These are phyloP conservation scores for Uromyces viciae-fabae DNA, from an alignment of 1,284 basidiomycete species.

Conservation along the genomic window DNA sequence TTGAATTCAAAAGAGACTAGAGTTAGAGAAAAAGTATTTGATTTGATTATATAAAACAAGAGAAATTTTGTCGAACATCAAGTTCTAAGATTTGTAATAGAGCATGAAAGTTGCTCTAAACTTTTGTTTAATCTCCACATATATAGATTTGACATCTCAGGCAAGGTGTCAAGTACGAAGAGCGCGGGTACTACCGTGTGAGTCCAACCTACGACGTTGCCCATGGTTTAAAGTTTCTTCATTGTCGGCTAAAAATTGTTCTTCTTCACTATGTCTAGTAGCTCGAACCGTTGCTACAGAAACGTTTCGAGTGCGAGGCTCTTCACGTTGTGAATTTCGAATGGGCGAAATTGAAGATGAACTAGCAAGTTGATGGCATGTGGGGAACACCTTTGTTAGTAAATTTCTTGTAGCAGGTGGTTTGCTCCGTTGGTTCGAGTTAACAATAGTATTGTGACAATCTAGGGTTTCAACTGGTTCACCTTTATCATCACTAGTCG, in stretches of 20 bases:
- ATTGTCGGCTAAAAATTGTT: slow-evolving; percentile 12
- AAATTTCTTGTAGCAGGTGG: background rate
- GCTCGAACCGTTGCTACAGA: slow-evolving; percentile 17
- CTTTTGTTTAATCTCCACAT: too few species aligned
- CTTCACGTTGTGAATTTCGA: background rate
- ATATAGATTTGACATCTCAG: too few species aligned
- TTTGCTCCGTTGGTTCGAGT: background rate
- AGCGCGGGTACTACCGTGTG: slow-evolving; percentile 10
- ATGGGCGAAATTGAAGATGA: background rate
- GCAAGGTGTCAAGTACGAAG: background rate
- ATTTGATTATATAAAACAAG: background rate
- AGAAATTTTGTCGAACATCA: too few species aligned
- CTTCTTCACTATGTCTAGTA: background rate
- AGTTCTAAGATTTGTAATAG: too few species aligned
- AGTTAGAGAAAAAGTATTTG: background rate
- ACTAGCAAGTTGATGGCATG: background rate
- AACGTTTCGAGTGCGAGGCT: slow-evolving; percentile 16
- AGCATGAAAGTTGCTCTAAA: too few species aligned
- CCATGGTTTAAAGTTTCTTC: slow-evolving; percentile 14
- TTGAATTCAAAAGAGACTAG: background rate
- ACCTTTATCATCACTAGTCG: background rate
- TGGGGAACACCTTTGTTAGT: background rate
- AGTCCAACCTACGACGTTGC: background rate
- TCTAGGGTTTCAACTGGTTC: background rate
- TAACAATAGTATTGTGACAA: background rate